Evolutionary conservation across 2,329 filamentous ascomycete species (phyloP).

Genomic region (Xylariaceae sp.): DNA sequence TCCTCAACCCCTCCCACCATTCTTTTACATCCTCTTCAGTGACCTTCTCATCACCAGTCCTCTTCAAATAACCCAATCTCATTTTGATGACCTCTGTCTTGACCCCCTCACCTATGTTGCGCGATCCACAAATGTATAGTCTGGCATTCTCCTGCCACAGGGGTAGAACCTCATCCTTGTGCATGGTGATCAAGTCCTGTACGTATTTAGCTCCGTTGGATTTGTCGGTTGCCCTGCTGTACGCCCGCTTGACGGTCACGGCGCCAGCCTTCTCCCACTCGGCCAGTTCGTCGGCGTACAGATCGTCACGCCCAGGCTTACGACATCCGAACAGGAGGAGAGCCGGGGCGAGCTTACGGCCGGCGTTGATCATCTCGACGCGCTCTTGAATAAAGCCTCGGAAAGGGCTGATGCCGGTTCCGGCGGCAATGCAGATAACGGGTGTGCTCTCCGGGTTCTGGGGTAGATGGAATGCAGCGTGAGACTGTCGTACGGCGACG

Average conservation of each 20-base stretch:
- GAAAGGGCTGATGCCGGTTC: constrained; percentile 57
- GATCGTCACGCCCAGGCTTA: constrained; percentile 58
- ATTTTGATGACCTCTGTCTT: constrained; percentile 48
- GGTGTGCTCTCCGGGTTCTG: constrained; percentile 53
- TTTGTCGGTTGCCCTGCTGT: constrained; percentile 53
- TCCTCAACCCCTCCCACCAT: constrained; percentile 59
- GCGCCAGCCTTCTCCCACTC: constrained; percentile 66
- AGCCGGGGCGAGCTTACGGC: constrained; percentile 63
- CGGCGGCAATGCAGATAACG: constrained; percentile 58
- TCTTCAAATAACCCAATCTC: constrained; percentile 38
- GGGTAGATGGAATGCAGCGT: constrained; percentile 57
- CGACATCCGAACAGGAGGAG: constrained; percentile 72
- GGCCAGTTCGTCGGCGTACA: constrained; percentile 66
- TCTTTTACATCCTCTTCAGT: constrained; percentile 49
- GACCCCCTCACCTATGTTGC: constrained; percentile 56
- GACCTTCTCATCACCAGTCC: constrained; percentile 38
- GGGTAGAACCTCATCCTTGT: constrained; percentile 45
- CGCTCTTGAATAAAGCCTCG: constrained; percentile 54
- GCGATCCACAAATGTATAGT: constrained; percentile 70
- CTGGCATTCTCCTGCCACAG: constrained; percentile 56
- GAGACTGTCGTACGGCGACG: constrained; percentile 47
- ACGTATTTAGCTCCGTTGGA: constrained; percentile 58
- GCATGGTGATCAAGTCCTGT: constrained; percentile 51
- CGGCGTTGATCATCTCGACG: constrained; percentile 56
- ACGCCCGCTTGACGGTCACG: constrained; percentile 68